phyloP scores from a whole-genome alignment of 768 basidiomycete genomes.

The Porpolomopsis calyptriformis region DNA sequence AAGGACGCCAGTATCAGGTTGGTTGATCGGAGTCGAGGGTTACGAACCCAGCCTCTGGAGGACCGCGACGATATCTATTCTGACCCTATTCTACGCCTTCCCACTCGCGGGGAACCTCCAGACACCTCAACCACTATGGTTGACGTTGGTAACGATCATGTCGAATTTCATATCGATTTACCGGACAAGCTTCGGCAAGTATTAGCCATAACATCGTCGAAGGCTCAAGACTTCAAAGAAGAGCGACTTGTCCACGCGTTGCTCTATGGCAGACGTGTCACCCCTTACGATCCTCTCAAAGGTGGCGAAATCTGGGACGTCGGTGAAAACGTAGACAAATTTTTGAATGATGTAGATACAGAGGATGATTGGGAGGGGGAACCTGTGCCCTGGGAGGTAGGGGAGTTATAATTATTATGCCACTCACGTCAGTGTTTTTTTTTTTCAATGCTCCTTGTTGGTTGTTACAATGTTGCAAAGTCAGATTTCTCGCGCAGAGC shows the following conservation, averaged over 20 bases:
- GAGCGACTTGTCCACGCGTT: conserved; percentile 50
- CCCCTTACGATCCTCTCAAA: conserved; percentile 46
- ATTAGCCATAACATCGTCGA: conserved; percentile 47
- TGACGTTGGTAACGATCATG: conserved; percentile 19
- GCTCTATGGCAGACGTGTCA: conserved; percentile 44
- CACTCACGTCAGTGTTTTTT: neutral
- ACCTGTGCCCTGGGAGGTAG: conserved; percentile 72
- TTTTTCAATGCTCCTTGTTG: neutral
- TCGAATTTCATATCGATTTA: conserved; percentile 44
- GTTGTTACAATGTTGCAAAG: neutral
- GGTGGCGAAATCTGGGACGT: conserved; percentile 72
- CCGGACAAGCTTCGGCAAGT: conserved; percentile 57
- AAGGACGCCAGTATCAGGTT: conserved; percentile 28
- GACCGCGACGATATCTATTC: conserved; percentile 22
- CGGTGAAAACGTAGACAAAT: conserved; percentile 42
- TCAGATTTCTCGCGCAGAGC: neutral
- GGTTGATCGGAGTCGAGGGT: conserved; percentile 15
- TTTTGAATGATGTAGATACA: conserved; percentile 23
- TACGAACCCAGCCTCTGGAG: conserved; percentile 7
- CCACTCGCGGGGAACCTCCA: conserved; percentile 20
- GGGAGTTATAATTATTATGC: conserved; percentile 42
- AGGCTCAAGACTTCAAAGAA: conserved; percentile 31
- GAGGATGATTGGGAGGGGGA: conserved; percentile 76
- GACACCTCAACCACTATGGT: conserved; percentile 10
- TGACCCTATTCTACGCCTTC: conserved; percentile 26